Evolutionary conservation across 2,329 filamentous ascomycete genomes (phyloP), one percentile per base, ranked within the genome.

Genomic region (Xylariaceae sp.): DNA sequence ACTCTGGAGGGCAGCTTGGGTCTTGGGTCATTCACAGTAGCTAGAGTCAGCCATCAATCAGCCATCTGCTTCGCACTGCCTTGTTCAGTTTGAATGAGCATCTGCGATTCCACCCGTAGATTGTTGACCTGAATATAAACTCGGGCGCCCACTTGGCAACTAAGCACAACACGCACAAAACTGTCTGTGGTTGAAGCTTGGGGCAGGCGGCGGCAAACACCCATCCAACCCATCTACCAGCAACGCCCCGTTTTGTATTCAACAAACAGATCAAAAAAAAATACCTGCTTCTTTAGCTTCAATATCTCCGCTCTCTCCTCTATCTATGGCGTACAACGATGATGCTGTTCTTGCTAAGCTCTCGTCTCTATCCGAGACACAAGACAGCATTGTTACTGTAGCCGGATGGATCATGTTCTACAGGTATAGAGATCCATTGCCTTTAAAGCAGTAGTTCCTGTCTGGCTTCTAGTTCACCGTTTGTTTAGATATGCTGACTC

Each of bases 351-450:
- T 93, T 74, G 92, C 94, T 51, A 97, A 97, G 79, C 88, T 99
- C 51, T 96, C 93, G 28, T 91, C 92, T 37, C 85, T 99, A 61
- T 97, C 96, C 76, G 96, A 99, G 77, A 96, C 92, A 9, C 94
- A 99, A 74, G 95, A 99, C 73, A 96, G 92, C 76, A 98, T 99
- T 71, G 86, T 96, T 60, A 94, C 91, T 31, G 93, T 96, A 61
- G 92, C 95, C 56, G 94, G 98, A 87, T 99, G 96, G 96, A 95
- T 99, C 61, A 96, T 99, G 89, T 99, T 99, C 74, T 94, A 99
- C 78, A 89, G 92, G 92, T 96, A 87, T 61, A 74, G 64, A 46
- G 54, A 56, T 58, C 45, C 56, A 31, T 60, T 49, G 53, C 46
- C 41, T 29, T 34, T 17, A 23, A 21, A 11, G 11, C 16, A 47